Base-by-base conservation (phyloP, 208 protist genomes). In the Crithidia brevicula region DNA sequence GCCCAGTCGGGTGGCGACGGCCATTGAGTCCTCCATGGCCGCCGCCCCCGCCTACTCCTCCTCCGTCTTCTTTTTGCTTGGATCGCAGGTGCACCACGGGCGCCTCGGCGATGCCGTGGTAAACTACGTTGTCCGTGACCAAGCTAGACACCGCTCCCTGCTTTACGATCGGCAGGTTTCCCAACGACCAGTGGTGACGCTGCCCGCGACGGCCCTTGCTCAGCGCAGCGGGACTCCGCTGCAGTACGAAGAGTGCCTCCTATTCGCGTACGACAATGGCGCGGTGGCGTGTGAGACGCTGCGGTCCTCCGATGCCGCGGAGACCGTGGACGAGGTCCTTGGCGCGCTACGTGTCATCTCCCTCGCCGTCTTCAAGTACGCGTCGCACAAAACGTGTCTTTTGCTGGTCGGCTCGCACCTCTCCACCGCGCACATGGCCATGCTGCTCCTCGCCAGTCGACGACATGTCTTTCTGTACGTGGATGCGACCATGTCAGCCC, bases 241-340 rank as follows among this genome's bases (percentile, higher is more conserved):
- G 45, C 77, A 68, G 50, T 79, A 71, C 51, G 67, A 77, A 30
- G 73, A 90, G 59, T 93, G 88, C 63, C 72, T 91, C 30, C 52
- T 93, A 18, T 87, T 93, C 67, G 82, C 71, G 34, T 77, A 63
- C 45, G 85, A 91, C 30, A 72, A 67, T 53, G 59, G 50, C 23
- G 64, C 82, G 1, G 69, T 86, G 4, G 63, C 63, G 23, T 81
- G 73, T 46, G 69, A 81, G 46, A 73, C 65, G 11, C 72, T 83
- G 31, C 52, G 68, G 10, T 49, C 67, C 9, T 50, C 22, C 22
- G 67, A 75, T 40, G 31, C 63, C 1, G 36, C 61, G 5, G 57
- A 38, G 4, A 53, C 62, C 3, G 58, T 82, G 4, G 68, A 68
- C 15, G 63, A 75, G n/a, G 65, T 81, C 15, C 64, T 86, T 1